A percentile compares a stretch with the other conserved stretches of the same genome.
These are phyloP conservation scores for Gypsophila paniculata DNA, from an alignment of 179 eudicot species.

Conservation along the genomic window DNA sequence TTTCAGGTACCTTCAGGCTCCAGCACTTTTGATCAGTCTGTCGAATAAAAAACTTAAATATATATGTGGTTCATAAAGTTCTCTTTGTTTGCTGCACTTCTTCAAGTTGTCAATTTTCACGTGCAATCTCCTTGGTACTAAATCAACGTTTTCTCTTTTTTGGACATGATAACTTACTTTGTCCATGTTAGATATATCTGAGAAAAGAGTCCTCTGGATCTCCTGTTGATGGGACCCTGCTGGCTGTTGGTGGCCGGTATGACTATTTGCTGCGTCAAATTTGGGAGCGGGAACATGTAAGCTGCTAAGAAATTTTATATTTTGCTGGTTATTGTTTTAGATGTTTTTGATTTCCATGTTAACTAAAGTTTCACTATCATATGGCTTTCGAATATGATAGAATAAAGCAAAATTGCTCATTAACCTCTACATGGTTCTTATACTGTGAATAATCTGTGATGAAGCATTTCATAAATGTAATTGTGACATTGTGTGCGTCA, in stretches of 20 bases:
- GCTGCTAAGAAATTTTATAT: conserved; percentile 15
- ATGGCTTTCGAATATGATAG: background rate
- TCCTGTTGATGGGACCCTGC: conserved; percentile 68
- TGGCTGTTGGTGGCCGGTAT: conserved; percentile 97
- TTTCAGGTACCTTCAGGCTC: conserved; percentile 58
- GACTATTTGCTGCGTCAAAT: conserved; percentile 59
- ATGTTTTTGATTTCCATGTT: background rate
- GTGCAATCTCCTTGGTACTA: background rate
- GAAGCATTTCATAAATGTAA: background rate
- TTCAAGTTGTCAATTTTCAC: background rate
- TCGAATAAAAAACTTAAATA: background rate
- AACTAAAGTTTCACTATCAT: conserved; percentile 3
- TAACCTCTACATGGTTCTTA: background rate
- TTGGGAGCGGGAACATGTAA: conserved; percentile 60
- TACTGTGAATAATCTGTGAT: too few species aligned
- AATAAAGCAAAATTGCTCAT: background rate
- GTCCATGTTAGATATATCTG: conserved; percentile 49
- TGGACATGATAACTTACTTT: conserved; percentile 1
- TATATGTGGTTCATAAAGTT: conserved; percentile 3
- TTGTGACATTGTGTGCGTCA: background rate
- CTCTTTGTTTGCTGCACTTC: background rate
- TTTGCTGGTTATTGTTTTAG: background rate
- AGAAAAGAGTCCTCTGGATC: conserved; percentile 68
- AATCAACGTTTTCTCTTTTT: background rate
- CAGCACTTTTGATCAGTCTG: background rate